Conservation (phyloP, 106 monocot genomes). For the Chionographis japonica region DNA sequence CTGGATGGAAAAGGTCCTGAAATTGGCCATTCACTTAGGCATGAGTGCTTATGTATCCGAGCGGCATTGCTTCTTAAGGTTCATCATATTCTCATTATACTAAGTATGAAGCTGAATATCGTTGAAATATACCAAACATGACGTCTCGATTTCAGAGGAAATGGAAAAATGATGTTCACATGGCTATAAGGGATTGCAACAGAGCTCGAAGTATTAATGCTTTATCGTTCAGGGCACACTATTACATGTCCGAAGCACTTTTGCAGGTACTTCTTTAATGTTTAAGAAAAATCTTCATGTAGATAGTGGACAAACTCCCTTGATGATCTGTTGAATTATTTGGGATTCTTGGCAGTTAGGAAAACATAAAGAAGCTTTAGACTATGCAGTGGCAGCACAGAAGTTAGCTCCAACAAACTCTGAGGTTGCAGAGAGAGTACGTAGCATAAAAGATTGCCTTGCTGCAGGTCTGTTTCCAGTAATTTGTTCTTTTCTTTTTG, state of each 20-base stretch:
- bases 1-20: constrained; percentile 63
- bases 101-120: not conserved
- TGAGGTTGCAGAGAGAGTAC: constrained; percentile 39
- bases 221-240: constrained; percentile 63
- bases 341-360: constrained; percentile 39
- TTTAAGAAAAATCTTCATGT: not conserved
- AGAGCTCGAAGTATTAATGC: constrained; percentile 52
- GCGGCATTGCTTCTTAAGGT: constrained; percentile 94
- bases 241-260: constrained; percentile 84
- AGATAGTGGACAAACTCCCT: not conserved
- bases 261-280: constrained; percentile 46
- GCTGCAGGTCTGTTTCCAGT: constrained; percentile 43
- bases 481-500: not conserved
- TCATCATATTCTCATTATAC: constrained; percentile 15
- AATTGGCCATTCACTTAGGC: constrained; percentile 41
- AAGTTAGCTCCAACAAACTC: constrained; percentile 33
- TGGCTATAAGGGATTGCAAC: constrained; percentile 92
- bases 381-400: constrained; percentile 49
- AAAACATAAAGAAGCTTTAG: constrained; percentile 58
- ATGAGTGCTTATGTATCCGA: constrained; percentile 82
- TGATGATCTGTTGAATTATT: constrained; percentile 6
- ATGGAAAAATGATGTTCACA: constrained; percentile 95
- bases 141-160: constrained; percentile 66
- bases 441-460: constrained; percentile 39
- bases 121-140: constrained; percentile 8